A percentile compares a stretch with the other conserved stretches of the same genome.
Evolutionary conservation across 257 asterid species (phyloP).

Genomic region (Gynochthodes officinalis): DNA sequence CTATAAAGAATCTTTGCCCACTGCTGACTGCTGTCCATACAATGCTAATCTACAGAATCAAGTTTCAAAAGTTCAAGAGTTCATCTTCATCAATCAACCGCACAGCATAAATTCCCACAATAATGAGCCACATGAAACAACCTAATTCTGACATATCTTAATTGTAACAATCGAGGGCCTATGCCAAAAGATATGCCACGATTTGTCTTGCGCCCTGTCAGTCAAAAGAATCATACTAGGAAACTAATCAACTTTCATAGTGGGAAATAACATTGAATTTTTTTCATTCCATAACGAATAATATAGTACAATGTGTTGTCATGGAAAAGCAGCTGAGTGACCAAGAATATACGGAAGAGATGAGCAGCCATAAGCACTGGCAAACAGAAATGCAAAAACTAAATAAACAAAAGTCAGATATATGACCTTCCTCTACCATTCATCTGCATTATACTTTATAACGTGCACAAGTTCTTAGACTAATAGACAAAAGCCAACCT

Average conservation of each 20-base stretch:
- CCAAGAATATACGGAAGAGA: neutral
- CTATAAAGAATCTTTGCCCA: neutral
- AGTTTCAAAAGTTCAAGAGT: no score
- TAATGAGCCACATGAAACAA: neutral
- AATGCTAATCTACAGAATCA: neutral
- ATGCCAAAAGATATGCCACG: neutral
- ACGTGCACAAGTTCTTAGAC: no score
- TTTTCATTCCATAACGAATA: no score
- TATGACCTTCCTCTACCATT: no score
- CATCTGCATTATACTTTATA: no score
- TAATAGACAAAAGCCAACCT: no score
- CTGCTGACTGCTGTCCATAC: neutral
- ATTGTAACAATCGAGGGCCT: neutral
- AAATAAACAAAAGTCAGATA: no score
- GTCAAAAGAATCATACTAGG: neutral
- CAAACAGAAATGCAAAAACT: neutral
- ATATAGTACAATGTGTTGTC: neutral
- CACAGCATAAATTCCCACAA: slow-evolving; percentile 8
- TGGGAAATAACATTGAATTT: neutral
- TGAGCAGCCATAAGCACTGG: neutral
- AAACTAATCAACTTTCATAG: neutral
- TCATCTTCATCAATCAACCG: neutral
- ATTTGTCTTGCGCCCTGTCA: neutral
- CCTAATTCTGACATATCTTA: neutral
- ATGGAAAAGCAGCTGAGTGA: no score